Base-by-base conservation (phyloP, 139 green algal species). In the Chlorella sp. region DNA sequence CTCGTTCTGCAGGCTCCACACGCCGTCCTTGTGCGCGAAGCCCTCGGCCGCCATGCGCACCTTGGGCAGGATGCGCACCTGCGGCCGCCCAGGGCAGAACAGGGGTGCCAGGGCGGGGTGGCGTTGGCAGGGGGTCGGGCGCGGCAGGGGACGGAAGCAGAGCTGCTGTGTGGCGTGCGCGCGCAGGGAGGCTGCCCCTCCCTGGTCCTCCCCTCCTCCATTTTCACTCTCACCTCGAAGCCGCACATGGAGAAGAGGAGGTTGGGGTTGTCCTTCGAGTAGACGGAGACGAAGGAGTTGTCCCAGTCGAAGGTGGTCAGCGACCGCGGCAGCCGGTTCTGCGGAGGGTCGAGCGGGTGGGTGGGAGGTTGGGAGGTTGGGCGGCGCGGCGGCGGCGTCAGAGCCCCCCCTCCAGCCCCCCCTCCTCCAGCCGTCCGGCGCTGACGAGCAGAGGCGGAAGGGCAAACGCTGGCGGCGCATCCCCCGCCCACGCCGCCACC, bases 281-380 rank as follows among this genome's bases (percentile, higher is more conserved):
- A 99, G 60, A 99, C 96, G 55, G 79, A 92, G 15, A 97, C 92
- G 66, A 99, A 98, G 76, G 82, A 90, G 87, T 94, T 94, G 88
- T 98, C 92, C 96, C 96, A 99, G 76, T 99, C 96, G 66, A 99
- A 87, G 29, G 95, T 98, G 55, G 96, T 98, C 43, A 99, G 77
- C 27, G 85, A 93, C 71, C 94, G 82, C 36, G 92, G 94, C 77
- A 98, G 84, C 36, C 90, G 82, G 72, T 93, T 95, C 73, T 62
- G 43, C 29, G 41, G 29, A 9, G 66, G 64, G 36, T 23, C 19
- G n/a, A n/a, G n/a, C n/a, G n/a, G n/a, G n/a, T n/a, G n/a, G n/a
- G n/a, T n/a, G n/a, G n/a, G n/a, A n/a, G n/a, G n/a, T n/a, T n/a
- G n/a, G n/a, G n/a, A n/a, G n/a, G n/a, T n/a, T n/a, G n/a, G n/a